phyloP scores from a whole-genome alignment of 176 grass and related monocot genomes.

The barley (Hordeum vulgare) region MorexV3_pseudomolecules_assembly NC_058518.1:250201245-250201744 shows the following conservation, averaged over 20 bases:
- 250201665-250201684: constrained; percentile 92
- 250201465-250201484: neutral
- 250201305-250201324: constrained; percentile 51
- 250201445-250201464: neutral
- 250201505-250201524: constrained; percentile 24
- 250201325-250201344: neutral
- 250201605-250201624: constrained; percentile 94
- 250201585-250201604: constrained; percentile 92
- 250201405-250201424: neutral
- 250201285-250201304: constrained; percentile 88
- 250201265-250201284: constrained; percentile 88
- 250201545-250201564: constrained; percentile 96
- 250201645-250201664: constrained; percentile 96
- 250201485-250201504: neutral
- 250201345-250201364: constrained; percentile 3
- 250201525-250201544: constrained; percentile 90
- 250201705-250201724: constrained; percentile 85
- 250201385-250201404: neutral
- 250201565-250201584: constrained; percentile 96
- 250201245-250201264: constrained; percentile 86
- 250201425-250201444: neutral
- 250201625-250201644: constrained; percentile 70
- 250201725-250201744: constrained; percentile 64
- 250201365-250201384: neutral
- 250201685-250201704: constrained; percentile 66